A percentile compares a stretch with the other conserved stretches of the same genome.
These are phyloP conservation scores for Coemansia sp. DNA, from an alignment of 192 early-diverging fungal species.

Conservation along the genomic window DNA sequence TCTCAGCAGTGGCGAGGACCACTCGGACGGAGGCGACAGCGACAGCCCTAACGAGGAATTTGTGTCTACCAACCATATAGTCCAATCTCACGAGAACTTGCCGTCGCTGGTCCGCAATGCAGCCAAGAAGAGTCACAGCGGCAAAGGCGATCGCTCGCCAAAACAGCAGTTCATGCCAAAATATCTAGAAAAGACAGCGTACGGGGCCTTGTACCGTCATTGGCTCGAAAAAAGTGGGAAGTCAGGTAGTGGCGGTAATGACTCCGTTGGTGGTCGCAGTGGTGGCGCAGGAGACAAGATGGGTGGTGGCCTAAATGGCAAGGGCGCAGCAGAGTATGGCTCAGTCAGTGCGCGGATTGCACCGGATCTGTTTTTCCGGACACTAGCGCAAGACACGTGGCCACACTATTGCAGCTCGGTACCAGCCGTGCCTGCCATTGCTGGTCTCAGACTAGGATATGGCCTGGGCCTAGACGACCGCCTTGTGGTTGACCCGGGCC, in stretches of 20 bases:
- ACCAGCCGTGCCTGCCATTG: conserved; percentile 35
- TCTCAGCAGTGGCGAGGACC: conserved; percentile 12
- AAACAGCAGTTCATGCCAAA: conserved; percentile 34
- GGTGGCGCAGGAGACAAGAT: background rate
- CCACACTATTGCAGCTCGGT: conserved; percentile 56
- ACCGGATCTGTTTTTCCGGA: conserved; percentile 50
- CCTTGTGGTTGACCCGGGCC: background rate
- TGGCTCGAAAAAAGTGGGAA: background rate
- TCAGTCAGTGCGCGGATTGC: conserved; percentile 17
- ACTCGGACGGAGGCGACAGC: conserved; percentile 12
- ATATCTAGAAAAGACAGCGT: conserved; percentile 50
- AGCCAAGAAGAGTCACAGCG: background rate
- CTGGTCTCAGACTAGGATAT: conserved; percentile 39
- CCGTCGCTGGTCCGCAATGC: conserved; percentile 15
- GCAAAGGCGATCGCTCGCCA: conserved; percentile 5
- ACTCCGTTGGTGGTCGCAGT: background rate
- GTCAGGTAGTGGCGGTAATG: conserved; percentile 1
- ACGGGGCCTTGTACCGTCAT: conserved; percentile 23
- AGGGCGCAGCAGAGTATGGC: conserved; percentile 8
- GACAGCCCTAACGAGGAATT: conserved; percentile 11
- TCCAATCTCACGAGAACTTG: conserved; percentile 20
- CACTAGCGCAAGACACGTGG: conserved; percentile 55
- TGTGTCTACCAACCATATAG: background rate
- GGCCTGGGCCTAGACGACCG: conserved; percentile 23
- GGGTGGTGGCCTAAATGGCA: background rate